Percentiles rank a stretch among this genome's conserved stretches.
phyloP scores from a whole-genome alignment of 108 stramenopile genomes.

The Cyclostephanos tholiformis region DNA sequence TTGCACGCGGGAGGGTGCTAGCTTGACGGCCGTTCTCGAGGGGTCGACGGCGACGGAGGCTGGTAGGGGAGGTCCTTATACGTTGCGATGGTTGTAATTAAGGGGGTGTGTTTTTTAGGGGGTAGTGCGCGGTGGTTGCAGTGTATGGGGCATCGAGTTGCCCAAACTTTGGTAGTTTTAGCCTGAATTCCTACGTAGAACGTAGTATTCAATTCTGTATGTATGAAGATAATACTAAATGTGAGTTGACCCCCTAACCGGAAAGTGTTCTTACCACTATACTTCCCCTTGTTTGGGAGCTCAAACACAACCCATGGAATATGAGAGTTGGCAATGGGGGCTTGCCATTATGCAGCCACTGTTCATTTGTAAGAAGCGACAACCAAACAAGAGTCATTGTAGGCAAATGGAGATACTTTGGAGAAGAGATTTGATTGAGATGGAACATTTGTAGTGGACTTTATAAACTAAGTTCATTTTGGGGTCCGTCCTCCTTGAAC shows the following conservation, averaged over 20 bases:
- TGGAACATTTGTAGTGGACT: too few relatives aligned
- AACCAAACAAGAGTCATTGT: too few relatives aligned
- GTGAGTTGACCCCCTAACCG: not conserved
- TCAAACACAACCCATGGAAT: too few relatives aligned
- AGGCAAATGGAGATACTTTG: too few relatives aligned
- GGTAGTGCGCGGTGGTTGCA: not conserved
- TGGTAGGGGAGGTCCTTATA: not conserved
- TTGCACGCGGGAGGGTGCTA: not conserved
- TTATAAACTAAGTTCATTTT: too few relatives aligned
- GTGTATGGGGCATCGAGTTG: not conserved
- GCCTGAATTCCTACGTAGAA: slow-evolving; percentile 17
- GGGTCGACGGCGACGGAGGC: not conserved
- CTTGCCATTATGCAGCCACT: too few relatives aligned
- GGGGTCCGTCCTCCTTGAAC: too few relatives aligned
- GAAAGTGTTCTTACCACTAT: too few relatives aligned
- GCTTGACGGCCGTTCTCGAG: not conserved
- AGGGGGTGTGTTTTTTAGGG: not conserved
- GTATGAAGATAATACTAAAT: slow-evolving; percentile 18
- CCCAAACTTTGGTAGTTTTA: not conserved
- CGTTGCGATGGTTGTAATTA: not conserved
- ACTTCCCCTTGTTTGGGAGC: too few relatives aligned
- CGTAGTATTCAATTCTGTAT: not conserved
- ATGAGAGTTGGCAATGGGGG: too few relatives aligned
- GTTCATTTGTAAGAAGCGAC: too few relatives aligned
- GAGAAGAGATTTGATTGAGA: too few relatives aligned